Conservation (phyloP, 2,329 filamentous ascomycete genomes). For the Monilinia vaccinii-corymbosi region DNA sequence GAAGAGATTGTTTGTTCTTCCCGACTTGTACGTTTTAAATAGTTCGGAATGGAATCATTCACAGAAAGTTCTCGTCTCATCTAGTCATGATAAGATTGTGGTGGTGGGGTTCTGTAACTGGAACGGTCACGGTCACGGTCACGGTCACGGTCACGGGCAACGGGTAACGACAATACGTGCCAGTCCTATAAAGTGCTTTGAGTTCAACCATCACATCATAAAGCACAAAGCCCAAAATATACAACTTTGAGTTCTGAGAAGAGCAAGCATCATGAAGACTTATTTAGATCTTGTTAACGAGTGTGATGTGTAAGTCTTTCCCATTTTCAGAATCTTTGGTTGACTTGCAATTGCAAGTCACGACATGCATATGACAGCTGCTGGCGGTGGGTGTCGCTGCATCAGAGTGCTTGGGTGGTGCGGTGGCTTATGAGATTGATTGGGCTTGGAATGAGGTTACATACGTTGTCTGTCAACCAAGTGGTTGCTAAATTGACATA, state of each 20-base stretch:
- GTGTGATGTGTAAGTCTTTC: slow-evolving; percentile 43
- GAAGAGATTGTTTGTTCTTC: neutral
- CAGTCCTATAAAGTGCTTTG: neutral
- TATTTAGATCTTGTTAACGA: slow-evolving; percentile 45
- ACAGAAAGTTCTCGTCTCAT: neutral
- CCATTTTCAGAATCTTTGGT: neutral
- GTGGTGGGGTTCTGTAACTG: neutral
- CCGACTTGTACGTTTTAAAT: neutral
- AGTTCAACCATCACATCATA: neutral
- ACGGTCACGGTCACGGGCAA: too few relatives aligned
- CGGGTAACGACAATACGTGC: too few relatives aligned
- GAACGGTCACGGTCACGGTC: neutral
- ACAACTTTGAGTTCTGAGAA: neutral
- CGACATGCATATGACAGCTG: too few relatives aligned
- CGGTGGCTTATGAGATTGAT: neutral
- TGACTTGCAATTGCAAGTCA: neutral
- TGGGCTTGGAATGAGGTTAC: neutral
- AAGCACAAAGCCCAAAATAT: neutral
- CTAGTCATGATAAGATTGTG: neutral
- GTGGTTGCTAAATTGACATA: neutral
- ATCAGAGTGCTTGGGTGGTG: neutral
- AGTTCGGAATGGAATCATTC: neutral
- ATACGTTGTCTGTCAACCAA: neutral
- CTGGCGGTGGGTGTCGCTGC: neutral
- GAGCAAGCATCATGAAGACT: slow-evolving; percentile 18